Evolutionary conservation across 768 basidiomycete species (phyloP).

Genomic region (Amanita subjunquillea): DNA sequence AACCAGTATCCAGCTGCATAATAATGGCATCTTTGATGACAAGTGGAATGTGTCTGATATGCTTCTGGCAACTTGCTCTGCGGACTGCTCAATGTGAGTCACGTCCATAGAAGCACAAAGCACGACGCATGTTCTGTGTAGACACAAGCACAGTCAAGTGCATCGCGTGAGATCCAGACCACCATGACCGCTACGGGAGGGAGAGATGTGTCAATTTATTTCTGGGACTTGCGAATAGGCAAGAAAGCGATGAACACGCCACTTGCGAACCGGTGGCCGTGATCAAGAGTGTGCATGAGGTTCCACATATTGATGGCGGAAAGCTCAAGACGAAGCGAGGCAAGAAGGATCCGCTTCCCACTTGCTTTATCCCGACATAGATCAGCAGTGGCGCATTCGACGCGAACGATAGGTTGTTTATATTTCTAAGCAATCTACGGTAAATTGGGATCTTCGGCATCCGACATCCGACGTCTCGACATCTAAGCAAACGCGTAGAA

Average conservation of each 20-base stretch:
- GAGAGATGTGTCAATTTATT: conserved; percentile 59
- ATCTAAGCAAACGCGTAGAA: conserved; percentile 21
- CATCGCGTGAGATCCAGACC: conserved; percentile 59
- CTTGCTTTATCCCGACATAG: conserved; percentile 46
- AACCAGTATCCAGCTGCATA: conserved; percentile 42
- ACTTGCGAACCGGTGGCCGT: conserved; percentile 32
- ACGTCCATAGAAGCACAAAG: conserved; percentile 33
- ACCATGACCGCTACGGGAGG: conserved; percentile 52
- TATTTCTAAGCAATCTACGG: conserved; percentile 41
- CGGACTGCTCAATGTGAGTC: conserved; percentile 53
- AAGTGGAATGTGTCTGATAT: conserved; percentile 59
- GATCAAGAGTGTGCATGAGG: conserved; percentile 52
- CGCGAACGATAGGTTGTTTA: conserved; percentile 7
- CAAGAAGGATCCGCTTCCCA: conserved; percentile 27
- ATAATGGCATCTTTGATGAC: conserved; percentile 67
- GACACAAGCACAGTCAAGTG: conserved; percentile 68
- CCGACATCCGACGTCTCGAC: conserved; percentile 13
- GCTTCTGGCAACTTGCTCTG: conserved; percentile 59
- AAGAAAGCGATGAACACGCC: conserved; percentile 13
- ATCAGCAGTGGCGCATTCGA: conserved; percentile 58
- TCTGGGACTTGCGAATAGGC: conserved; percentile 62
- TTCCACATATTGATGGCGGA: conserved; percentile 22
- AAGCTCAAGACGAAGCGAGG: conserved; percentile 27
- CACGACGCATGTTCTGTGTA: conserved; percentile 37
- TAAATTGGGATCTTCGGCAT: conserved; percentile 82